These are phyloP conservation scores for Parastagonospora avenae DNA, from an alignment of 2,329 filamentous ascomycete species.

Conservation along the genomic window DNA sequence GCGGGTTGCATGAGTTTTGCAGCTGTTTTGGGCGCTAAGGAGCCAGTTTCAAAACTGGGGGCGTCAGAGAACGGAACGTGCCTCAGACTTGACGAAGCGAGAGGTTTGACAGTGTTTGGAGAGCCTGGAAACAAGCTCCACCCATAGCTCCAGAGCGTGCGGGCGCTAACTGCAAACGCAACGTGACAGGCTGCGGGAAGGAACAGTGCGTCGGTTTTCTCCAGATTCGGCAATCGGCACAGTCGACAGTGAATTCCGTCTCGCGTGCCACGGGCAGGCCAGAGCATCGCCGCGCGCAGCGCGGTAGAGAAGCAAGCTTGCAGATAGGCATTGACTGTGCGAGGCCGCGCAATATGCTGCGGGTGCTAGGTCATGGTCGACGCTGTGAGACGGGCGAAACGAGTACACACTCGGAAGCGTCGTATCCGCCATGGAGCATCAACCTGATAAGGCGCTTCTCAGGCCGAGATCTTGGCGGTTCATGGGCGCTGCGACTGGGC, in stretches of 20 bases:
- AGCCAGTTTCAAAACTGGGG: constrained; percentile 48
- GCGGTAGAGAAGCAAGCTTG: neutral
- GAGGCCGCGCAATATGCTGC: constrained; percentile 25
- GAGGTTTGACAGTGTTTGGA: constrained; percentile 46
- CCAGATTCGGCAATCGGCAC: constrained; percentile 8
- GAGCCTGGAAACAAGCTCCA: constrained; percentile 44
- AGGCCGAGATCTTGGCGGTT: constrained; percentile 33
- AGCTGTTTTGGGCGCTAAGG: constrained; percentile 35
- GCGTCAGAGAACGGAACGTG: constrained; percentile 44
- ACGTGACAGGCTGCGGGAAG: constrained; percentile 31
- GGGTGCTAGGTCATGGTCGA: constrained; percentile 27
- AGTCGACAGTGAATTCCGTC: neutral
- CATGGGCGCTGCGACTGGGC: constrained; percentile 19
- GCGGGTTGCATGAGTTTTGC: constrained; percentile 35
- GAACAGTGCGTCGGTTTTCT: constrained; percentile 35
- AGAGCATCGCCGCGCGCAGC: neutral
- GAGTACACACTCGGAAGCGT: constrained; percentile 32
- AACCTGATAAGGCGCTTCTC: constrained; percentile 29
- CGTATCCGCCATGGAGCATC: constrained; percentile 41
- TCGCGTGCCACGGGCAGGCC: neutral
- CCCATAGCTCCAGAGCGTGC: constrained; percentile 35
- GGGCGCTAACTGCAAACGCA: constrained; percentile 43
- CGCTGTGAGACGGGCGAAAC: constrained; percentile 45
- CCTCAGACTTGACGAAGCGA: constrained; percentile 43
- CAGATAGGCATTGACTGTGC: constrained; percentile 2